Evolutionary conservation across 148 eudicot genomes (phyloP).

Genomic region (Selenicereus undatus): DNA sequence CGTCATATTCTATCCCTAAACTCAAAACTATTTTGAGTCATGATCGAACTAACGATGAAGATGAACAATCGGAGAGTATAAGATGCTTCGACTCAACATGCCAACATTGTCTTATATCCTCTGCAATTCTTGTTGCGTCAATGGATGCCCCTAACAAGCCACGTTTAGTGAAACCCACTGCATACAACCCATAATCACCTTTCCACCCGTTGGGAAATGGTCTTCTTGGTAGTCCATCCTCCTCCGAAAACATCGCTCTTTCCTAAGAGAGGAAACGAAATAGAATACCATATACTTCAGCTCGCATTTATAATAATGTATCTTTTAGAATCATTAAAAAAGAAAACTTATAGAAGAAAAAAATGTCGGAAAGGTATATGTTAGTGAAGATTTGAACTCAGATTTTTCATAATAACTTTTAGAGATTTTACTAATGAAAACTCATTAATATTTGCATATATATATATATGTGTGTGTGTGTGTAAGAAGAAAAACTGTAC

Average conservation of each 20-base stretch:
- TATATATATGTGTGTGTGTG: too few species aligned
- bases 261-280: slow-evolving; percentile 31
- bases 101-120: slow-evolving; percentile 50
- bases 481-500: too few species aligned
- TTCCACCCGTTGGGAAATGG: slow-evolving; percentile 89
- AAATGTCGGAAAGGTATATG: too few species aligned
- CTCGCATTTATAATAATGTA: too few species aligned
- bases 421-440: too few species aligned
- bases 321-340: too few species aligned
- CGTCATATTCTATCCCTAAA: slow-evolving; percentile 11
- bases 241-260: slow-evolving; percentile 57
- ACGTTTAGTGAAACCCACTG: slow-evolving; percentile 83
- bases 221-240: slow-evolving; percentile 64
- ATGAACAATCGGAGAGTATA: slow-evolving; percentile 16
- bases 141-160: slow-evolving; percentile 79
- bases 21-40: not conserved
- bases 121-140: slow-evolving; percentile 61
- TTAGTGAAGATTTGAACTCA: too few species aligned
- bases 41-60: not conserved
- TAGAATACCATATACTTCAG: too few species aligned
- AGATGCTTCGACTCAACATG: slow-evolving; percentile 32
- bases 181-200: slow-evolving; percentile 72
- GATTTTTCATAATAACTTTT: too few species aligned
- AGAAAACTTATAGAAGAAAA: too few species aligned
- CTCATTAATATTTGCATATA: too few species aligned